phyloP scores from a whole-genome alignment of 371 early-diverging fungal species.

The Mortierella sp. region DNA sequence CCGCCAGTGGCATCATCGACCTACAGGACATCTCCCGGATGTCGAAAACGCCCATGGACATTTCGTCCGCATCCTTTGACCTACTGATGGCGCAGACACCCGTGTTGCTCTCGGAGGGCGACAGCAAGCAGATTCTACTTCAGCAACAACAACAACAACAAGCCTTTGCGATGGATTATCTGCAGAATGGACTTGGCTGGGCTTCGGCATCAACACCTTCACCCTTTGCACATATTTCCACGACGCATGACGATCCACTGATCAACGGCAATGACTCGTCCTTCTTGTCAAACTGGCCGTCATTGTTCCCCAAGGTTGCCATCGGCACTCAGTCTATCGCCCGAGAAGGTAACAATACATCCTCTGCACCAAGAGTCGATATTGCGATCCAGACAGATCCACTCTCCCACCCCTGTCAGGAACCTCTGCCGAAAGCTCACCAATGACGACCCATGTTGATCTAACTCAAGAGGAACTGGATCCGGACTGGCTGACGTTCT shows the following conservation, averaged over 20 bases:
- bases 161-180: conserved; percentile 14
- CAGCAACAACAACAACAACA: conserved; percentile 20
- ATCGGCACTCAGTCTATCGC: neutral
- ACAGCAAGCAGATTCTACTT: conserved; percentile 21
- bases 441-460: conserved; percentile 6
- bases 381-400: conserved; percentile 13
- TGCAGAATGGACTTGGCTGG: conserved; percentile 14
- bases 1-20: conserved; percentile 6
- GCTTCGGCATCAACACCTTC: conserved; percentile 12
- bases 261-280: conserved; percentile 28
- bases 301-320: conserved; percentile 28
- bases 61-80: conserved; percentile 27
- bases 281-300: conserved; percentile 19
- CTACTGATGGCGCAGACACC: conserved; percentile 33
- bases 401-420: conserved; percentile 13
- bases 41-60: conserved; percentile 11
- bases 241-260: conserved; percentile 20
- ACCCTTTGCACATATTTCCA: conserved; percentile 16
- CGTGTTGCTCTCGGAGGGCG: conserved; percentile 22
- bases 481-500: conserved; percentile 39
- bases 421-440: conserved; percentile 12
- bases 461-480: conserved; percentile 20
- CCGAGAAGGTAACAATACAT: neutral
- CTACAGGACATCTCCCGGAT: neutral
- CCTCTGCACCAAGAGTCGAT: conserved; percentile 6